phyloP scores from a whole-genome alignment of 2,329 filamentous ascomycete genomes.

The Arthrobotrys conoides region DNA sequence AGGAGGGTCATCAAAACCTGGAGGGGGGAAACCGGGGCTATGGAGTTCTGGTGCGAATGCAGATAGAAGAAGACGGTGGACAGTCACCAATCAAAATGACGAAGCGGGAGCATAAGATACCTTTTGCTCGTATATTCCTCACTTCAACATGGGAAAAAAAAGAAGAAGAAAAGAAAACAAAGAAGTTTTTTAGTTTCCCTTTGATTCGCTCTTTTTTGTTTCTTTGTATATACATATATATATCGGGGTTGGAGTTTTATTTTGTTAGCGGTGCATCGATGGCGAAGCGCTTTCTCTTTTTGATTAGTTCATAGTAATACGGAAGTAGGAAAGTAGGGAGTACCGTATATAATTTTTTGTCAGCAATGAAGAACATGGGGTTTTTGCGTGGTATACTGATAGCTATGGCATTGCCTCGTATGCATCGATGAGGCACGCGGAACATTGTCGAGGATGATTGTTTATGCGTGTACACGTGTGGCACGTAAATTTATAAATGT shows the following conservation, averaged over 20 bases:
- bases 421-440: no score
- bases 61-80: slow-evolving; percentile 46
- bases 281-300: slow-evolving; percentile 6
- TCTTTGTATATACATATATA: slow-evolving; percentile 1
- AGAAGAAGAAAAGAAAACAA: background rate
- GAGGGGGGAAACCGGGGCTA: slow-evolving; percentile 24
- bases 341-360: no score
- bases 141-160: background rate
- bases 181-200: background rate
- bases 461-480: no score
- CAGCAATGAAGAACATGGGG: no score
- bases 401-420: no score
- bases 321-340: no score
- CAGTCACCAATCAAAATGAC: slow-evolving; percentile 53
- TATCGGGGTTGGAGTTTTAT: background rate
- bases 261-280: slow-evolving; percentile 9
- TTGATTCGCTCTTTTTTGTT: background rate
- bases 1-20: slow-evolving; percentile 5
- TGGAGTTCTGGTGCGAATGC: slow-evolving; percentile 34
- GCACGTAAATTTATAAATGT: no score
- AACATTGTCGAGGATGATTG: no score
- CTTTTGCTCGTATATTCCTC: background rate
- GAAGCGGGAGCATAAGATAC: slow-evolving; percentile 23
- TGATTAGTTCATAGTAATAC: background rate
- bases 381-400: no score